Conservation (phyloP, 768 basidiomycete genomes). For the Boletus rubroflammeus region DNA sequence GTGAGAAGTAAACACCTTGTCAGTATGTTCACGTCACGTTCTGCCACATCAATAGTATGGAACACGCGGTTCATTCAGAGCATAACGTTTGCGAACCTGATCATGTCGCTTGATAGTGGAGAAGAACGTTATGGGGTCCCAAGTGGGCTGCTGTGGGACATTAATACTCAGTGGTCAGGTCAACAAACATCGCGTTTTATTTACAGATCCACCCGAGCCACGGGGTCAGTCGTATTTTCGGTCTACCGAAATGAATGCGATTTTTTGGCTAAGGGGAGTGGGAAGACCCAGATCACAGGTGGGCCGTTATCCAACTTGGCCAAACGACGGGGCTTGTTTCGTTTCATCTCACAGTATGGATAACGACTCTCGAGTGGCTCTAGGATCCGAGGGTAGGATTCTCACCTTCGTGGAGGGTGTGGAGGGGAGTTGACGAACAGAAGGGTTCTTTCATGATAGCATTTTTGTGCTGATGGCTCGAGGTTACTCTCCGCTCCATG, state of each 20-base stretch:
- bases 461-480: constrained; percentile 5
- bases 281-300: not conserved
- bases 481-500: not conserved
- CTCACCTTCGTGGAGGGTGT: constrained; percentile 6
- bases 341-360: not conserved
- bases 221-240: constrained; percentile 1
- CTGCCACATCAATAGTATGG: constrained; percentile 3
- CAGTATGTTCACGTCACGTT: not conserved
- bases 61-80: constrained; percentile 6
- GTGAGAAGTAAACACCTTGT: not conserved
- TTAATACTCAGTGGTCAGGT: not conserved
- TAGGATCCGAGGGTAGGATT: not conserved
- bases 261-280: not conserved
- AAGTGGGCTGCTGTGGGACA: constrained; percentile 15
- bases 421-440: not conserved
- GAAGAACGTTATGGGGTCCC: constrained; percentile 26
- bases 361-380: not conserved
- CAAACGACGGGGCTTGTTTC: not conserved
- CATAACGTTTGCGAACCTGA: constrained; percentile 7
- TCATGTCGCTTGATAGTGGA: constrained; percentile 17
- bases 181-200: constrained; percentile 2
- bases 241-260: not conserved
- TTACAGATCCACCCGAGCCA: constrained; percentile 2
- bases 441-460: constrained; percentile 1
- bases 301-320: not conserved